These are phyloP conservation scores for Aphanoascus verrucosus DNA, from an alignment of 2,329 filamentous ascomycete species.

Conservation along the genomic window DNA sequence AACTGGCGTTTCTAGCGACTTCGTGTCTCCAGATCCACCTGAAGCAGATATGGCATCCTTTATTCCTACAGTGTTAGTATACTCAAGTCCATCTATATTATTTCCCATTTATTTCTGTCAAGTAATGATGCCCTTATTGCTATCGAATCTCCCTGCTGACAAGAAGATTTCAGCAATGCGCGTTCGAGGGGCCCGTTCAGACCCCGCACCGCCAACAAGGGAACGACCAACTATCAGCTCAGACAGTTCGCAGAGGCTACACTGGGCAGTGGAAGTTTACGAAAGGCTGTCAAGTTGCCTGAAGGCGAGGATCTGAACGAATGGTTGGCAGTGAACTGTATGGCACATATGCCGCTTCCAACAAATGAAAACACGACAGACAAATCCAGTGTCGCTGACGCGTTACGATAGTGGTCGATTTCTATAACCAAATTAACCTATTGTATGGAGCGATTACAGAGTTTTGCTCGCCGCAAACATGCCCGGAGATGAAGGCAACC, in stretches of 20 bases:
- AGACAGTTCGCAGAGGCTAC: conserved; percentile 98
- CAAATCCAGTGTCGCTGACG: conserved; percentile 1
- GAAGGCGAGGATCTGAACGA: conserved; percentile 97
- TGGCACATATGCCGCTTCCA: background rate
- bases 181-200: conserved; percentile 85
- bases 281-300: conserved; percentile 91
- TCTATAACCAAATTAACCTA: conserved; percentile 99
- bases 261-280: conserved; percentile 81
- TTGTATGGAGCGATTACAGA: conserved; percentile 98
- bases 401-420: conserved; percentile 70
- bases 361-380: background rate
- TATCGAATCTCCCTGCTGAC: background rate
- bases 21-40: background rate
- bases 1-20: too few species aligned
- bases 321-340: conserved; percentile 96
- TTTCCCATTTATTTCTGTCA: background rate
- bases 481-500: conserved; percentile 99
- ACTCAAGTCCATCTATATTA: background rate
- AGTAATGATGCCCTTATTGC: background rate
- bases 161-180: conserved; percentile 53
- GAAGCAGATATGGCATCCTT: conserved; percentile 10
- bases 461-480: conserved; percentile 94
- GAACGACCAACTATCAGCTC: conserved; percentile 82
- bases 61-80: conserved; percentile 10
- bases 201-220: conserved; percentile 71